Conservation (phyloP, 1,139 yeast genomes). For the Hyphopichia burtonii region DNA sequence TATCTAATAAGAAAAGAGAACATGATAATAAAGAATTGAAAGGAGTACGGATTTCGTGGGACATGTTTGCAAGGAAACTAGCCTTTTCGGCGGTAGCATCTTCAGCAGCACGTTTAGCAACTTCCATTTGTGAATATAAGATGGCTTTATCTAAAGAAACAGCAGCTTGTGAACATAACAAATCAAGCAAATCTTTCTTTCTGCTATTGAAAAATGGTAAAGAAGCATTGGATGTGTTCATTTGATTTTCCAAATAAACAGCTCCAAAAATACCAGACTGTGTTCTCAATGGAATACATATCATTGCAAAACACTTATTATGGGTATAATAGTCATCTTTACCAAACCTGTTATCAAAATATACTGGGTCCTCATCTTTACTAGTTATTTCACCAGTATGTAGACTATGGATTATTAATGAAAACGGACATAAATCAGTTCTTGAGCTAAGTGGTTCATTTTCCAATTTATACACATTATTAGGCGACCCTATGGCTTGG, state of each 20-base stretch:
- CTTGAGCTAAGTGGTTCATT: conserved; percentile 43
- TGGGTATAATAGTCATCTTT: conserved; percentile 43
- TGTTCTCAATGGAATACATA: conserved; percentile 50
- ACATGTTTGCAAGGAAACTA: conserved; percentile 59
- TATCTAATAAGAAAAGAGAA: conserved; percentile 53
- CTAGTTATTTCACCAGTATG: conserved; percentile 38
- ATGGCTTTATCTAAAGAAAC: conserved; percentile 52
- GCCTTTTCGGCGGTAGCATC: conserved; percentile 62
- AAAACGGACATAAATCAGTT: conserved; percentile 45
- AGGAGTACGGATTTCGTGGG: conserved; percentile 60
- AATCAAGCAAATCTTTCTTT: conserved; percentile 41
- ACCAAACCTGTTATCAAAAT: conserved; percentile 34
- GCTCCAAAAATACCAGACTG: conserved; percentile 47
- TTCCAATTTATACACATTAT: conserved; percentile 32
- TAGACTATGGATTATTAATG: conserved; percentile 40
- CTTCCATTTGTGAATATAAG: conserved; percentile 49
- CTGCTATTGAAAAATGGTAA: conserved; percentile 26
- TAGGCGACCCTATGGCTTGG: conserved; percentile 44
- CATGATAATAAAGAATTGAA: conserved; percentile 57
- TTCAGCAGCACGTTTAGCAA: conserved; percentile 56
- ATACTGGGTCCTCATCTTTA: conserved; percentile 35
- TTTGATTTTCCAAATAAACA: conserved; percentile 44
- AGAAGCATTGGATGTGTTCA: conserved; percentile 6
- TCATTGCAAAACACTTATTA: conserved; percentile 32
- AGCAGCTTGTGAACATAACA: conserved; percentile 55